Percentiles rank a stretch among this genome's conserved stretches.
These are phyloP conservation scores for Monosporascus sp. DNA, from an alignment of 2,329 filamentous ascomycete genomes.

Conservation along the genomic window DNA sequence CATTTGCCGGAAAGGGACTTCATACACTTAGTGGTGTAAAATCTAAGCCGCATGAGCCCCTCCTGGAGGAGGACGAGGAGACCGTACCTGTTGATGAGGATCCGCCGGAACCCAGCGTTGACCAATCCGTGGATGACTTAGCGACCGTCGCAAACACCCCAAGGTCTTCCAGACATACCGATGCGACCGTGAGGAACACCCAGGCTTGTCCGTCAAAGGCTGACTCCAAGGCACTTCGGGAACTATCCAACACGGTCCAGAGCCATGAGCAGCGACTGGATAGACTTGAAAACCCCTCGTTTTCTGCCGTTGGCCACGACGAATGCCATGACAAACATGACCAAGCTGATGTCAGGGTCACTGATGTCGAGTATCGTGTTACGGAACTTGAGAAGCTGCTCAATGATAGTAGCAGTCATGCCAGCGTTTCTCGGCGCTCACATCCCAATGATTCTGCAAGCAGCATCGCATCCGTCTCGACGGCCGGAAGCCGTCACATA, in stretches of 20 bases:
- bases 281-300: slow-evolving; percentile 63
- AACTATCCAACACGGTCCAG: slow-evolving; percentile 48
- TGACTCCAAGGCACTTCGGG: slow-evolving; percentile 35
- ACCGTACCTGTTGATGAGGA: slow-evolving; percentile 13
- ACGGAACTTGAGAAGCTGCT: slow-evolving; percentile 54
- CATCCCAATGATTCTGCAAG: slow-evolving; percentile 39
- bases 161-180: slow-evolving; percentile 19
- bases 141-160: slow-evolving; percentile 28
- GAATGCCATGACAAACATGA: slow-evolving; percentile 66
- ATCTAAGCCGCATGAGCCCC: slow-evolving; percentile 26
- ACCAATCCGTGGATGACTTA: slow-evolving; percentile 20
- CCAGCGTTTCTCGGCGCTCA: slow-evolving; percentile 28
- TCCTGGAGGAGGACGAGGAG: slow-evolving; percentile 24
- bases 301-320: slow-evolving; percentile 61
- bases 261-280: slow-evolving; percentile 63
- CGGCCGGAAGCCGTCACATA: slow-evolving; percentile 35
- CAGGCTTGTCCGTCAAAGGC: slow-evolving; percentile 15
- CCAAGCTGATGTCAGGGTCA: slow-evolving; percentile 58
- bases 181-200: slow-evolving; percentile 13
- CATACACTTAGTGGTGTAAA: slow-evolving; percentile 44
- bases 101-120: slow-evolving; percentile 11
- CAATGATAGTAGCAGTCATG: slow-evolving; percentile 39
- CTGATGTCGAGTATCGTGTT: slow-evolving; percentile 62
- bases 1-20: slow-evolving; percentile 52
- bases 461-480: slow-evolving; percentile 42